Conservation (phyloP, 208 protist genomes). For the Leishmania tarentolae region DNA sequence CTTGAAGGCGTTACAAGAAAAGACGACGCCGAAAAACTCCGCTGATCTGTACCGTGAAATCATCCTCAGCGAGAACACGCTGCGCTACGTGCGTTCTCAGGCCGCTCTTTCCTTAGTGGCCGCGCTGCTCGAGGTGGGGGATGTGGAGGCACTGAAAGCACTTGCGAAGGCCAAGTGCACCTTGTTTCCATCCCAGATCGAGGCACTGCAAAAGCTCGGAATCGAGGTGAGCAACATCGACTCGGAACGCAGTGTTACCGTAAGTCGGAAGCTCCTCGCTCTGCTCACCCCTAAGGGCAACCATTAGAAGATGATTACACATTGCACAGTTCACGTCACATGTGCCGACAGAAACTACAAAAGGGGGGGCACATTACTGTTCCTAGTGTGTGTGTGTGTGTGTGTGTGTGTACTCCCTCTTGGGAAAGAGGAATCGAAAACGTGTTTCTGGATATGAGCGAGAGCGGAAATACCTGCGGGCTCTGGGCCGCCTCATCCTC, state of each 20-base stretch:
- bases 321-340: not conserved
- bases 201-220: conserved; percentile 12
- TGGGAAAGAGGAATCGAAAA: not conserved
- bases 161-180: conserved; percentile 29
- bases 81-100: conserved; percentile 34
- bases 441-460: not conserved
- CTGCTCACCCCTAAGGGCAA: conserved; percentile 11
- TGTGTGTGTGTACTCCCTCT: not conserved
- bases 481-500: not conserved
- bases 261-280: conserved; percentile 26
- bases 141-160: conserved; percentile 33
- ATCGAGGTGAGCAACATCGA: conserved; percentile 9
- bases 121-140: conserved; percentile 29
- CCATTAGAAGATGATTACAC: not conserved
- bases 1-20: conserved; percentile 32
- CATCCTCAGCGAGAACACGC: conserved; percentile 33
- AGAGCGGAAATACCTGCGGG: not conserved
- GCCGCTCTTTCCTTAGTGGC: conserved; percentile 33
- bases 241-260: not conserved
- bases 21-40: conserved; percentile 15
- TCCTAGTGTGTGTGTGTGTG: conserved; percentile 4
- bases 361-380: conserved; percentile 19
- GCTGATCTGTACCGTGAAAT: conserved; percentile 33
- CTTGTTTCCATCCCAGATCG: conserved; percentile 15
- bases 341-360: conserved; percentile 9